These are phyloP conservation scores for Mallotus repandus DNA, from an alignment of 441 rosid genomes.

Conservation along the genomic window DNA sequence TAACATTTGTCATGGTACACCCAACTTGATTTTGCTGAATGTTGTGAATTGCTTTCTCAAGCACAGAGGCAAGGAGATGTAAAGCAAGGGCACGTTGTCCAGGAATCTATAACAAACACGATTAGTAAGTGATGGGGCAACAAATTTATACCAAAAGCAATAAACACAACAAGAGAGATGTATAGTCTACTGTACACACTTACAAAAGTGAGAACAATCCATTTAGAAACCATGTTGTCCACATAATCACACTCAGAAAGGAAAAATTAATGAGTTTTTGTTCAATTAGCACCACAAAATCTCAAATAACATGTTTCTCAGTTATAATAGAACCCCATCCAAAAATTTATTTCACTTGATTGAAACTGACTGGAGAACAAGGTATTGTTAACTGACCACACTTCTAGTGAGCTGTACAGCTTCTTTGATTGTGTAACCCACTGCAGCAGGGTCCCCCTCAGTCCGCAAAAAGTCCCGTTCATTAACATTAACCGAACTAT, in stretches of 20 bases:
- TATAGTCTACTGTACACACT: not conserved
- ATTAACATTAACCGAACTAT: conserved; percentile 42
- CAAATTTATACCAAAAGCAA: not conserved
- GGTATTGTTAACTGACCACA: conserved; percentile 49
- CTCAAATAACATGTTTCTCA: not conserved
- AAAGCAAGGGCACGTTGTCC: conserved; percentile 84
- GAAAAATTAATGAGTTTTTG: not conserved
- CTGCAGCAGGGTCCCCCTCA: conserved; percentile 93
- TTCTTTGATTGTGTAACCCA: conserved; percentile 89
- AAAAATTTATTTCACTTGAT: too few relatives aligned
- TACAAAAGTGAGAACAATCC: not conserved
- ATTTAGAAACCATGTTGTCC: not conserved
- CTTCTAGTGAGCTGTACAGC: conserved; percentile 81
- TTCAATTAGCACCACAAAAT: not conserved
- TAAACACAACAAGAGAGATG: not conserved
- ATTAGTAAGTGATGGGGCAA: conserved; percentile 2
- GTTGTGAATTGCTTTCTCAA: conserved; percentile 56
- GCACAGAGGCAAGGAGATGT: conserved; percentile 75
- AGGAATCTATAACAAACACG: conserved; percentile 60
- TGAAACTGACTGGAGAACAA: too few relatives aligned
- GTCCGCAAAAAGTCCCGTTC: conserved; percentile 84
- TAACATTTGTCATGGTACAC: conserved; percentile 27
- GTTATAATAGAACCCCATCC: not conserved
- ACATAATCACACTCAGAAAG: not conserved
- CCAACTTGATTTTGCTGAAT: conserved; percentile 54